Conservation (phyloP, 176 grass and related monocot species). For the Neostapfia colusana region DNA sequence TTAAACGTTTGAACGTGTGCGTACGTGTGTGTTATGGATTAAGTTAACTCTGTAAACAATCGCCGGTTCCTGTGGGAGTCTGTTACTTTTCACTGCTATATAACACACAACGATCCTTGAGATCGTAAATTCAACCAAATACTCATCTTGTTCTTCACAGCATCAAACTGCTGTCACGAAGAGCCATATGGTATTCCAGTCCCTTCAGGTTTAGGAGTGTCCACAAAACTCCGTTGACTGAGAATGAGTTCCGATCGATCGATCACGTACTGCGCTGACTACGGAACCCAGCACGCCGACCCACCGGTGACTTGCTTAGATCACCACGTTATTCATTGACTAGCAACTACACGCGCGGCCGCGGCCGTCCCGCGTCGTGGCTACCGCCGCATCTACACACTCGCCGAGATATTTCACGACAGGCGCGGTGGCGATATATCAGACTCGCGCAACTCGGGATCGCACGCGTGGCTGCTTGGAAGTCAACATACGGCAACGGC, state of each 20-base stretch:
- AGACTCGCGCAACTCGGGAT: not conserved
- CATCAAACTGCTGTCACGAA: not conserved
- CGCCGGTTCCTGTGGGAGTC: too few relatives aligned
- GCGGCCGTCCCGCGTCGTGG: slow-evolving; percentile 1
- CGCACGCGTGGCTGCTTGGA: slow-evolving; percentile 6
- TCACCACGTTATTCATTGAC: slow-evolving; percentile 12
- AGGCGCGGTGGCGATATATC: slow-evolving; percentile 33
- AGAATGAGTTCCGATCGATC: slow-evolving; percentile 8
- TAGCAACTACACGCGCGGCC: not conserved
- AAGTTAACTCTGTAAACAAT: too few relatives aligned
- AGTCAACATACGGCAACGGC: slow-evolving; percentile 12
- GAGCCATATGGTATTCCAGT: not conserved
- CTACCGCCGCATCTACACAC: slow-evolving; percentile 1
- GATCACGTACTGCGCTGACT: not conserved
- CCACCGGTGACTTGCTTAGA: not conserved
- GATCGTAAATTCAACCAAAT: too few relatives aligned
- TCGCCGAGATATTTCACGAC: slow-evolving; percentile 31
- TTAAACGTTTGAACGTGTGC: too few relatives aligned
- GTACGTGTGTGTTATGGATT: too few relatives aligned
- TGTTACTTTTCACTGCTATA: too few relatives aligned
- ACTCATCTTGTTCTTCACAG: too few relatives aligned
- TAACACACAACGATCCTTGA: too few relatives aligned
- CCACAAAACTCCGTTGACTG: slow-evolving; percentile 23
- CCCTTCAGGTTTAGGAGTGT: not conserved
- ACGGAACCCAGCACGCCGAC: not conserved